A percentile compares a stretch with the other conserved stretches of the same genome.
These are phyloP conservation scores for Curvularia spicifera DNA, from an alignment of 2,329 filamentous ascomycete species.

Conservation along the genomic window DNA sequence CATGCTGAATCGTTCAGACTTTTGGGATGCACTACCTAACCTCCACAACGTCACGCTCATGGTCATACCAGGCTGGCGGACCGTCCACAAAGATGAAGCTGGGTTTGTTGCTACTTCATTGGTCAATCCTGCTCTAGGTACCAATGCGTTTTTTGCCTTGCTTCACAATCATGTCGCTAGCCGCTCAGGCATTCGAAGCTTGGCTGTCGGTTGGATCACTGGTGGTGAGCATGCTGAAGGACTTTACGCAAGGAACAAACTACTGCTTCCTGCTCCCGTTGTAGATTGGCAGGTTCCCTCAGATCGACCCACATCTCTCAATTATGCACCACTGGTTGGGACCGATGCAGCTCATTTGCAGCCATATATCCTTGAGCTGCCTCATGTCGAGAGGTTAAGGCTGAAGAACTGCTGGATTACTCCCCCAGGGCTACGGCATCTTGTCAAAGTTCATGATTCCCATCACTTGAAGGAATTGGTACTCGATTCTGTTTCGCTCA, in stretches of 20 bases:
- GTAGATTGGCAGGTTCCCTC: constrained; percentile 29
- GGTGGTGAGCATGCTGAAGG: constrained; percentile 72
- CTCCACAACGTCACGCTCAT: constrained; percentile 64
- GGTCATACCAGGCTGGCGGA: constrained; percentile 71
- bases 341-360: constrained; percentile 22
- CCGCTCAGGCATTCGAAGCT: constrained; percentile 59
- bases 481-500: constrained; percentile 70
- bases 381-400: constrained; percentile 64
- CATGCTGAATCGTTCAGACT: constrained; percentile 62
- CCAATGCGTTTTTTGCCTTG: constrained; percentile 60
- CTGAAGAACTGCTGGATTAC: constrained; percentile 73
- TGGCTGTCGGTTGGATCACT: constrained; percentile 71
- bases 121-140: constrained; percentile 60
- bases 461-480: constrained; percentile 60
- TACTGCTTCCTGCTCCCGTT: constrained; percentile 68
- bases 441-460: constrained; percentile 58
- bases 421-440: constrained; percentile 62
- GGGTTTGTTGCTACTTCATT: constrained; percentile 58
- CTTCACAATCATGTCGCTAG: constrained; percentile 59
- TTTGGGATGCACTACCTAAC: constrained; percentile 66
- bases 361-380: constrained; percentile 58
- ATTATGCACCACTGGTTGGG: constrained; percentile 16
- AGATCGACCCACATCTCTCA: constrained; percentile 9
- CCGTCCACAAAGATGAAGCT: constrained; percentile 60
- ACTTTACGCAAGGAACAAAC: constrained; percentile 65